A percentile compares a stretch with the other conserved stretches of the same genome.
These are phyloP conservation scores for Asterophora lycoperdoides DNA, from an alignment of 768 basidiomycete genomes.

Conservation along the genomic window DNA sequence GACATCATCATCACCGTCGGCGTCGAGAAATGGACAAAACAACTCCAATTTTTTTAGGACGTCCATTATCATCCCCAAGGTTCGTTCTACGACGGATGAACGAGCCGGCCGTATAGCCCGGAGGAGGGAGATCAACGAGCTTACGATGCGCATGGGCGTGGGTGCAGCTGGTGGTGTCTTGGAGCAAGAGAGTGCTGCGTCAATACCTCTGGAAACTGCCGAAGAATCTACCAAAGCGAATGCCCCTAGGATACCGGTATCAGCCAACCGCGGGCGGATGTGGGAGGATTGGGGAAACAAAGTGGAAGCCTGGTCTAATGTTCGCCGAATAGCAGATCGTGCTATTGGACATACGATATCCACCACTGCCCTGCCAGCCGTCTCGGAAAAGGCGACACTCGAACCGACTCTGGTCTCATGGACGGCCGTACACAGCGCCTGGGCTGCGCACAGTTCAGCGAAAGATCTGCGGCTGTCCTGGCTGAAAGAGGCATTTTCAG, in stretches of 20 bases:
- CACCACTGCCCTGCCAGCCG: conserved; percentile 21
- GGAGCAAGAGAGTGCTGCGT: conserved; percentile 34
- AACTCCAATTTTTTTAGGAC: conserved; percentile 56
- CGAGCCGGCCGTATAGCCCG: conserved; percentile 53
- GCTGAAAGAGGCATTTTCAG: conserved; percentile 46
- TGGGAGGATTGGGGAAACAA: conserved; percentile 68
- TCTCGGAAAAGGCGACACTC: conserved; percentile 37
- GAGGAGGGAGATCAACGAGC: conserved; percentile 72
- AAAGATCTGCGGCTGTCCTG: conserved; percentile 54
- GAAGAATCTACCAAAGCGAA: background rate
- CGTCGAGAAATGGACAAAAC: conserved; percentile 18
- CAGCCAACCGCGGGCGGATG: conserved; percentile 27
- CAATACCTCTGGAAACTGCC: conserved; percentile 15
- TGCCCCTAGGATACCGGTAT: background rate
- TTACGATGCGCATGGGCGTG: conserved; percentile 81
- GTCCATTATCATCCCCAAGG: conserved; percentile 61
- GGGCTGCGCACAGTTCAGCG: conserved; percentile 52
- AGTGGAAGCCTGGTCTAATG: conserved; percentile 65
- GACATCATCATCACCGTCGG: conserved; percentile 17
- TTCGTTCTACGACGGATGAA: conserved; percentile 53
- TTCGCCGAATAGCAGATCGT: conserved; percentile 71
- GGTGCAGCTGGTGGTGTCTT: conserved; percentile 69
- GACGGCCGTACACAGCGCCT: conserved; percentile 61
- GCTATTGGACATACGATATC: conserved; percentile 64
- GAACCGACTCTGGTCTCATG: conserved; percentile 63